Evolutionary conservation across 257 asterid genomes (phyloP).

Genomic region (Solanum etuberosum): DNA sequence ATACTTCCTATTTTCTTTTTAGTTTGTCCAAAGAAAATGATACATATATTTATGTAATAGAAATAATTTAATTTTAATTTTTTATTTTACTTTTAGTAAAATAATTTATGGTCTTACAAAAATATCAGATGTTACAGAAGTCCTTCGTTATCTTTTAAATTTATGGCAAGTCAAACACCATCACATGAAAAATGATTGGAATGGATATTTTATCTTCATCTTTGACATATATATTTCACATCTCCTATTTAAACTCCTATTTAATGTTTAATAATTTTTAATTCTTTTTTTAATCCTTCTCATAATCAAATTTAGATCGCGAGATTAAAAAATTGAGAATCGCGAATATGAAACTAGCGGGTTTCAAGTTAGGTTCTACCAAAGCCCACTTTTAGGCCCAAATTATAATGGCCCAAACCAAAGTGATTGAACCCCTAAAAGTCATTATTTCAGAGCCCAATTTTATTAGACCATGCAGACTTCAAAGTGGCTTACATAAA

Average conservation of each 20-base stretch:
- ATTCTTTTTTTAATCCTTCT: too few relatives aligned
- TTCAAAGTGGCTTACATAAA: background rate
- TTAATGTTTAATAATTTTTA: too few relatives aligned
- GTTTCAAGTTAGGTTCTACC: background rate
- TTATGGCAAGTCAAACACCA: background rate
- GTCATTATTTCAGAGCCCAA: background rate
- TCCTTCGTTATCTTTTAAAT: background rate
- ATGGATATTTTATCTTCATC: background rate
- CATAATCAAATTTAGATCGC: too few relatives aligned
- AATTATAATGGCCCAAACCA: background rate
- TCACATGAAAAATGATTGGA: background rate
- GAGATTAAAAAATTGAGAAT: too few relatives aligned
- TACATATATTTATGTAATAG: background rate
- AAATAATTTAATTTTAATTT: background rate
- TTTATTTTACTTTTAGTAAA: background rate
- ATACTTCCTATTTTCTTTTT: background rate
- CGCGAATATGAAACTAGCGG: background rate
- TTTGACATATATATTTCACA: background rate
- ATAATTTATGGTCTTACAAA: background rate
- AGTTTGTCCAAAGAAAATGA: background rate
- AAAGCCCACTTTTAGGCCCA: background rate
- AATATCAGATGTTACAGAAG: background rate
- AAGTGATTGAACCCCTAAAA: background rate
- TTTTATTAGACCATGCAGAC: background rate
- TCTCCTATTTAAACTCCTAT: background rate